These are phyloP conservation scores for Pulveroboletus sp. DNA, from an alignment of 768 basidiomycete species.

Conservation along the genomic window DNA sequence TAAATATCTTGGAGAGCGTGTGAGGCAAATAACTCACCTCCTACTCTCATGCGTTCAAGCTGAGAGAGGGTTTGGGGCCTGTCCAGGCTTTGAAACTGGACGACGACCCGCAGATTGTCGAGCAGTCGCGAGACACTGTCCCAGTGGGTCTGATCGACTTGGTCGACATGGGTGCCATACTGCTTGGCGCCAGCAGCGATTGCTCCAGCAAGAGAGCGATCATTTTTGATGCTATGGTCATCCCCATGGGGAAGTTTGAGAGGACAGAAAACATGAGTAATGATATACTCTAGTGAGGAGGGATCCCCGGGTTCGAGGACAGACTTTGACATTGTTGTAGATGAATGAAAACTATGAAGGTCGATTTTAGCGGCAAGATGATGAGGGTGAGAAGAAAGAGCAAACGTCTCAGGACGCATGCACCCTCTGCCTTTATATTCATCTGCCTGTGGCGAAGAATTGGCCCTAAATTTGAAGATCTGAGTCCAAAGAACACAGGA, in stretches of 20 bases:
- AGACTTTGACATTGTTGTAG: slow-evolving; percentile 1
- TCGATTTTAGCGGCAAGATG: background rate
- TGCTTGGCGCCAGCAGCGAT: slow-evolving; percentile 16
- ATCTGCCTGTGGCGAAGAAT: background rate
- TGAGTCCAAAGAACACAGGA: background rate
- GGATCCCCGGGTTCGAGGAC: background rate
- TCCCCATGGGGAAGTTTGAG: slow-evolving; percentile 37
- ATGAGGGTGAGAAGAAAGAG: background rate
- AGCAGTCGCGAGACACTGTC: slow-evolving; percentile 29
- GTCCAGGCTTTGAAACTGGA: slow-evolving; percentile 1
- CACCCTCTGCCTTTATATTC: background rate
- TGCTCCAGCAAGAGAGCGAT: slow-evolving; percentile 25
- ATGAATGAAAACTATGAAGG: background rate
- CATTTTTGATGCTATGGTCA: slow-evolving; percentile 25
- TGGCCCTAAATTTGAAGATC: background rate
- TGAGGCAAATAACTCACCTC: slow-evolving; percentile 11
- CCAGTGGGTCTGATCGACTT: slow-evolving; percentile 26
- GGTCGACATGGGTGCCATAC: slow-evolving; percentile 13
- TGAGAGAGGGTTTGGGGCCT: slow-evolving; percentile 8
- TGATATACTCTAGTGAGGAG: slow-evolving; percentile 24
- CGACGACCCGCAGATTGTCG: slow-evolving; percentile 12
- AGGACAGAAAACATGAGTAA: slow-evolving; percentile 45
- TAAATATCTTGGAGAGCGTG: background rate
- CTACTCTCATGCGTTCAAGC: slow-evolving; percentile 14
- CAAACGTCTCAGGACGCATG: background rate